phyloP scores from a whole-genome alignment of 768 basidiomycete genomes.

The Hericium rajendrae region DNA sequence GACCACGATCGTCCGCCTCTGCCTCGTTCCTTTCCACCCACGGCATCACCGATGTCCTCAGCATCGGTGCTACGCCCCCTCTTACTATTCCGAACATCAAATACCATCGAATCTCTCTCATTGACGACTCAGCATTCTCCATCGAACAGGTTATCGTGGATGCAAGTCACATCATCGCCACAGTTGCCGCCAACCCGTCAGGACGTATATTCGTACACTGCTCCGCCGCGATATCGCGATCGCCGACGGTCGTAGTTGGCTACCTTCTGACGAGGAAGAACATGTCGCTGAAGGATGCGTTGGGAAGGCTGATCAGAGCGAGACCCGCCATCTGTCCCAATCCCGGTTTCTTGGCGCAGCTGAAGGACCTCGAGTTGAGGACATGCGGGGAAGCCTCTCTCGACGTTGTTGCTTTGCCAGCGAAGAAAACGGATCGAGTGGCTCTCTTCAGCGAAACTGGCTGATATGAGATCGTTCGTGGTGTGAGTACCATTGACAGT shows the following conservation, averaged over 20 bases:
- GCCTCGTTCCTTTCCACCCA: neutral
- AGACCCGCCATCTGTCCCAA: conserved; percentile 33
- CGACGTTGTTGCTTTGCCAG: too few relatives aligned
- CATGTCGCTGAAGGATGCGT: conserved; percentile 29
- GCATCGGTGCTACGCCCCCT: neutral
- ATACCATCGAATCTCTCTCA: too few relatives aligned
- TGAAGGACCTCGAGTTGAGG: conserved; percentile 22
- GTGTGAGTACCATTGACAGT: too few relatives aligned
- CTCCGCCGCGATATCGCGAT: conserved; percentile 36
- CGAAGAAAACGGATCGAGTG: too few relatives aligned
- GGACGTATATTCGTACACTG: conserved; percentile 36
- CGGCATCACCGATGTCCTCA: neutral
- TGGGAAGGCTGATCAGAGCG: conserved; percentile 25
- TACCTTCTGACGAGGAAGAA: conserved; percentile 30
- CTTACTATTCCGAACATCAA: too few relatives aligned
- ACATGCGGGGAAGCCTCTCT: too few relatives aligned
- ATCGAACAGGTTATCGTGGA: too few relatives aligned
- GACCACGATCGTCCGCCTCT: neutral
- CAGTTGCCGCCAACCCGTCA: too few relatives aligned
- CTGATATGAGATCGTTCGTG: too few relatives aligned
- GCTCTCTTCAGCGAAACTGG: too few relatives aligned
- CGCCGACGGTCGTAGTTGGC: conserved; percentile 30
- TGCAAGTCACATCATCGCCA: too few relatives aligned
- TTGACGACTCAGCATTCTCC: too few relatives aligned
- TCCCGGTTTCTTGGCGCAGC: conserved; percentile 31